These are phyloP conservation scores for Hondaea fermentalgiana DNA, from an alignment of 108 stramenopile species.

Conservation along the genomic window DNA sequence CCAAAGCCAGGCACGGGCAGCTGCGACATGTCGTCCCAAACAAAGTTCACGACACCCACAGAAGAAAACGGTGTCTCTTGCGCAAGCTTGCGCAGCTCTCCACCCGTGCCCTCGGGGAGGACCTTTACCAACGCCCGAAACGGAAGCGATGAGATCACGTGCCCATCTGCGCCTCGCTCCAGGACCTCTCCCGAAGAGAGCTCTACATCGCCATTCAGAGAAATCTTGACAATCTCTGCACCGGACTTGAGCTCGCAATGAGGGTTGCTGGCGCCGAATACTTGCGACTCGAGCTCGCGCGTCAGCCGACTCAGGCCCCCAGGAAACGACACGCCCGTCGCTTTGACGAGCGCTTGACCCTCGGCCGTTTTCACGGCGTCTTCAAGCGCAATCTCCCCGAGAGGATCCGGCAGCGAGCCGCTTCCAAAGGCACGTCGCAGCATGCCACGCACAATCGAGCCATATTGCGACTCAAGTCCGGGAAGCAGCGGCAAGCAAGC, in stretches of 20 bases:
- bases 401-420: background rate
- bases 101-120: background rate
- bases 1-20: conserved; percentile 7
- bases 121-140: background rate
- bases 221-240: background rate
- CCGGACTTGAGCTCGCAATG: background rate
- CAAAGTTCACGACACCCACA: background rate
- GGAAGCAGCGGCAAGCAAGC: background rate
- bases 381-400: background rate
- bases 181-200: background rate
- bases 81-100: background rate
- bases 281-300: background rate
- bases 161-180: background rate
- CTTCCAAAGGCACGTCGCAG: background rate
- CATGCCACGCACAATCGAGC: background rate
- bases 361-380: background rate
- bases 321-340: background rate
- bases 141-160: background rate
- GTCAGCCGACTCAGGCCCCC: background rate
- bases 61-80: background rate
- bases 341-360: background rate
- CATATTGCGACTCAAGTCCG: background rate
- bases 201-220: background rate
- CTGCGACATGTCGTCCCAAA: background rate
- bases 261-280: background rate